phyloP scores from a whole-genome alignment of 192 early-diverging fungal species.

The Paraglomus brasilianum region DNA sequence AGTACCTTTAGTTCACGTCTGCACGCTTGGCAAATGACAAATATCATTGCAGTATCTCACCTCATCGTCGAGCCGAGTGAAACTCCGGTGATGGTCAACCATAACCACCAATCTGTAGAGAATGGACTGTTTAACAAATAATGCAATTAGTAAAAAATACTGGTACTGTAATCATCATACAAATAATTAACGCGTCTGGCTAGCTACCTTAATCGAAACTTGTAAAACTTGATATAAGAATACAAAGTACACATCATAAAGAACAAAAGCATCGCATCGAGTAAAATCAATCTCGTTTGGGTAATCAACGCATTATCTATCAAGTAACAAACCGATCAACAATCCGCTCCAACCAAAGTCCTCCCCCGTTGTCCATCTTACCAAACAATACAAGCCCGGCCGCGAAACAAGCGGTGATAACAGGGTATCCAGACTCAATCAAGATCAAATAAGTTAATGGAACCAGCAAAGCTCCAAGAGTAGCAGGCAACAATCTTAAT shows the following conservation, averaged over 20 bases:
- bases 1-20: not conserved
- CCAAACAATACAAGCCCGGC: constrained; percentile 83
- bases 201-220: constrained; percentile 52
- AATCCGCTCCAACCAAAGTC: constrained; percentile 34
- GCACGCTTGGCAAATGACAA: not conserved
- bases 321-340: constrained; percentile 48
- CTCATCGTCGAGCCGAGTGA: constrained; percentile 71
- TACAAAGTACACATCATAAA: constrained; percentile 85
- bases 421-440: constrained; percentile 82
- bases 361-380: constrained; percentile 30
- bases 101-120: constrained; percentile 78
- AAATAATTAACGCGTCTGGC: not conserved
- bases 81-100: constrained; percentile 79
- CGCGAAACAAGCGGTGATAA: constrained; percentile 69
- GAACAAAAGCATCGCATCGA: constrained; percentile 92
- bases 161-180: too few relatives aligned
- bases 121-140: constrained; percentile 61
- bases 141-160: not conserved
- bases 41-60: constrained; percentile 25
- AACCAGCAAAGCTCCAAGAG: constrained; percentile 74
- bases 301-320: constrained; percentile 87
- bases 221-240: constrained; percentile 87
- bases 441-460: constrained; percentile 81
- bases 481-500: constrained; percentile 76
- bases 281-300: constrained; percentile 88